Percentiles rank a stretch among this genome's conserved stretches.
These are phyloP conservation scores for Starmerella bombi DNA, from an alignment of 805 yeast species.

Conservation along the genomic window DNA sequence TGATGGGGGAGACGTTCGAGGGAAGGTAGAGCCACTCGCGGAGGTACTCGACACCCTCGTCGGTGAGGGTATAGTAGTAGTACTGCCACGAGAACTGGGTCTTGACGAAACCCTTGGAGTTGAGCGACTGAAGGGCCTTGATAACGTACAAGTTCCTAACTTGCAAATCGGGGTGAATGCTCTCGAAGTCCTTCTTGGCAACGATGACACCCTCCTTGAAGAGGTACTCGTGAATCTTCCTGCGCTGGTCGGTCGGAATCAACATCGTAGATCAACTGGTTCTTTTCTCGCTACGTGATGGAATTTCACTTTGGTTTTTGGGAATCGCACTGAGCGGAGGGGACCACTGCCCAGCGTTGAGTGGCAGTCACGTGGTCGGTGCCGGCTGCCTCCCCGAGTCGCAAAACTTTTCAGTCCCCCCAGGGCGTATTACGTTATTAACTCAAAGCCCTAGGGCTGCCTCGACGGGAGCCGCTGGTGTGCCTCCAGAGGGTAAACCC, in stretches of 20 bases:
- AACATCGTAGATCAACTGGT: constrained; percentile 49
- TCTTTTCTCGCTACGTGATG: neutral
- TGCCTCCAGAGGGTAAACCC: too few species aligned
- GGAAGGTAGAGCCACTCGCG: constrained; percentile 98
- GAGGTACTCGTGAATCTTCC: constrained; percentile 97
- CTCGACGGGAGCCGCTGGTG: too few species aligned
- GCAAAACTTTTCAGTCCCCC: too few species aligned
- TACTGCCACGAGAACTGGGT: constrained; percentile 99
- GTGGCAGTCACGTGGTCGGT: neutral
- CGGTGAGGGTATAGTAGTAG: constrained; percentile 99
- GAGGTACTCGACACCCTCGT: constrained; percentile 97
- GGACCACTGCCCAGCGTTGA: constrained; percentile 1
- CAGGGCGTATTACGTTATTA: too few species aligned
- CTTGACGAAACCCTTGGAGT: constrained; percentile 98
- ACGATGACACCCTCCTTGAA: constrained; percentile 99
- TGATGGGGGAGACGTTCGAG: constrained; percentile 95
- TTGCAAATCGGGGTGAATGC: constrained; percentile 96
- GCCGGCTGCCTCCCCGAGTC: too few species aligned
- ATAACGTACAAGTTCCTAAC: constrained; percentile 94
- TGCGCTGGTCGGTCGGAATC: constrained; percentile 99
- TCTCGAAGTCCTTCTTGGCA: constrained; percentile 97
- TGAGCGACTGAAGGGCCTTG: constrained; percentile 98
- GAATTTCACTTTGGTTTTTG: constrained; percentile 7
- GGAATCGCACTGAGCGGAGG: neutral
- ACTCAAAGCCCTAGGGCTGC: too few species aligned